Evolutionary conservation across 768 basidiomycete genomes (phyloP), one percentile per base, ranked within the genome.

Genomic region (Mycena amicta): DNA sequence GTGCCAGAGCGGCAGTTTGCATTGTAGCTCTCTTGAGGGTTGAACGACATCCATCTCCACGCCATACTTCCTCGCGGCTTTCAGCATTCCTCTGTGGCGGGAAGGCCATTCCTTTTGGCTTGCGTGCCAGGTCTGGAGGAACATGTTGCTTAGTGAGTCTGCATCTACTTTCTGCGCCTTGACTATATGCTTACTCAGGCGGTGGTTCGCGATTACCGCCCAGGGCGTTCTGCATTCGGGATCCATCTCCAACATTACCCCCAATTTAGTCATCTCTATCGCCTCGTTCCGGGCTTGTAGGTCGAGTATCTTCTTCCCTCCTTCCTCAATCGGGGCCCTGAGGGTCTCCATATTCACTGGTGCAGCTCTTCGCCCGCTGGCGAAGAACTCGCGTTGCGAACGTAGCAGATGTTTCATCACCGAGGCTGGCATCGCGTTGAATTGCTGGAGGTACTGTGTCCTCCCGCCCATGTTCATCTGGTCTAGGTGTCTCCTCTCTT

Each of bases 361-460:
- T 0, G 64, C 43, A 4, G 56, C 51, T n/a, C 43, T 46, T 16
- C 37, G 27, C 0, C 64, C 57, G 2, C 60, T 55, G 70, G 70
- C 76, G 3, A 76, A 61, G 28, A 75, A 76, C 4, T 67, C 55
- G 1, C 61, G 20, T 3, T 67, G 67, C 3, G 30, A 61, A 28
- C 64, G 68, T 20, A 54, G 22, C 0, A 76, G 55, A 8, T 26
- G n/a, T 3, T 64, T 56, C 25, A 67, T 66, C 0, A 74, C 60
- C 0, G 43, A 13, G 18, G 60, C 49, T 0, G 76, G 76, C 76
- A 79, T 78, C 0, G 73, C 74, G 57, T 79, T 75, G 0, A 74
- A 74, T 39, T 63, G 45, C 0, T 73, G 69, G 0, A 71, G 59
- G 65, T 74, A 79, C 51, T 77, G 75, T 0, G 76, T 75, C 31